Evolutionary conservation across 805 yeast genomes (phyloP).

Genomic region (Ogataea paradorogensis): DNA sequence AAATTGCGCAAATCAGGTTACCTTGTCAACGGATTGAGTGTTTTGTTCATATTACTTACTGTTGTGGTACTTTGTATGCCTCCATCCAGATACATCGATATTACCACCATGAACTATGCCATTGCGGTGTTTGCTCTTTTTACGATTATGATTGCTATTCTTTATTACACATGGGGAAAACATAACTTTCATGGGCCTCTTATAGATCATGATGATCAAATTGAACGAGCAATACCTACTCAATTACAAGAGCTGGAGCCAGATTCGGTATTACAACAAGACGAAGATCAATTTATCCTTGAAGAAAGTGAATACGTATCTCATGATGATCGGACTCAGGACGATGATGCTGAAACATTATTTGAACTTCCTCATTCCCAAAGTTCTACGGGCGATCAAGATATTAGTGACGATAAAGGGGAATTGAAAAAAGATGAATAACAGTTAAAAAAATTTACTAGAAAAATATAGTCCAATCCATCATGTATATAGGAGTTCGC

Average conservation of each 20-base stretch:
- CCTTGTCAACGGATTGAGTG: conserved; percentile 55
- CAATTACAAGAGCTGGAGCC: not conserved
- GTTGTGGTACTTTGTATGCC: conserved; percentile 67
- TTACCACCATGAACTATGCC: conserved; percentile 59
- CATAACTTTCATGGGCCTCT: conserved; percentile 62
- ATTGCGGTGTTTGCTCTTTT: conserved; percentile 54
- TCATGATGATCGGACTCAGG: conserved; percentile 6
- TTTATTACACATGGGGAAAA: conserved; percentile 62
- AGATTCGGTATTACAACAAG: conserved; percentile 1
- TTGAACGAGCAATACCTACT: conserved; percentile 7
- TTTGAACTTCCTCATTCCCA: conserved; percentile 14
- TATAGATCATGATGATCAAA: conserved; percentile 33
- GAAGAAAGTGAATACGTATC: conserved; percentile 16
- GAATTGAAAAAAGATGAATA: not conserved
- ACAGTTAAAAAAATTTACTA: not conserved
- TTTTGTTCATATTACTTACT: conserved; percentile 58
- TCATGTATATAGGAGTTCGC: conserved; percentile 4
- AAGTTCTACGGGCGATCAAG: conserved; percentile 1
- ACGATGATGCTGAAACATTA: conserved; percentile 16
- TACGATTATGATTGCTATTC: conserved; percentile 44
- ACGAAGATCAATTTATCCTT: conserved; percentile 14
- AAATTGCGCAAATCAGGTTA: conserved; percentile 64
- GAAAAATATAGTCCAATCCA: conserved; percentile 1
- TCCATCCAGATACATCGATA: conserved; percentile 55
- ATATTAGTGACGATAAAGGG: not conserved